These are phyloP conservation scores for Sanghuangporus sanghuang DNA, from an alignment of 1,284 basidiomycete species.

Conservation along the genomic window DNA sequence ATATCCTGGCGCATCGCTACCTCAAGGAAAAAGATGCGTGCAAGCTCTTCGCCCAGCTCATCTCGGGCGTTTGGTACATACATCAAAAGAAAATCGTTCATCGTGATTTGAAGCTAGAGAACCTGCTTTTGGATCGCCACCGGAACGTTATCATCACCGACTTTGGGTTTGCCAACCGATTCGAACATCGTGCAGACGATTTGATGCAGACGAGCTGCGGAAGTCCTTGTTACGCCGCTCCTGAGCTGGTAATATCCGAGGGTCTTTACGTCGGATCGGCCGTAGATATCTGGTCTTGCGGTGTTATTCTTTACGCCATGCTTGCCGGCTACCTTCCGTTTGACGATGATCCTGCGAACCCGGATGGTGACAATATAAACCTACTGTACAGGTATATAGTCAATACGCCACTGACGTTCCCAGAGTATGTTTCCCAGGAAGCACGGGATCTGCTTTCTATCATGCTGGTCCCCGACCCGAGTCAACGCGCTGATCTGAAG, in stretches of 20 bases:
- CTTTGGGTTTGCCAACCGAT: conserved; percentile 98
- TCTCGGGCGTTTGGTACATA: conserved; percentile 98
- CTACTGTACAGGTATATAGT: conserved; percentile 99
- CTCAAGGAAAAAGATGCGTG: conserved; percentile 94
- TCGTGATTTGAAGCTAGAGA: conserved; percentile 98
- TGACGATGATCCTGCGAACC: conserved; percentile 98
- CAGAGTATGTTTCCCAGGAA: conserved; percentile 82
- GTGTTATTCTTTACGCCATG: conserved; percentile 99
- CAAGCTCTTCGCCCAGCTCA: conserved; percentile 95
- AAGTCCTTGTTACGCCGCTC: conserved; percentile 96
- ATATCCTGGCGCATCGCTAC: conserved; percentile 97
- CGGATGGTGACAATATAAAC: conserved; percentile 99
- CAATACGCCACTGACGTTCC: conserved; percentile 91
- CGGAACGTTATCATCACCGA: conserved; percentile 99
- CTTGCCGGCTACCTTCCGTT: conserved; percentile 99
- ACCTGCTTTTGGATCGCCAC: conserved; percentile 93
- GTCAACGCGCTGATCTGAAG: conserved; percentile 66
- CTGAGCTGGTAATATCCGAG: conserved; percentile 98
- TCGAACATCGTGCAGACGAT: conserved; percentile 87
- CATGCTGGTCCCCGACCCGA: conserved; percentile 87
- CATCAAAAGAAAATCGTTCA: conserved; percentile 99
- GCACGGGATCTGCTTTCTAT: conserved; percentile 70
- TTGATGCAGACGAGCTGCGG: conserved; percentile 99
- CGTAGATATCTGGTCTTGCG: conserved; percentile 99
- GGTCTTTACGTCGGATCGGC: conserved; percentile 98